Conservation (phyloP, 1,284 basidiomycete species). For the Heliocybe sulcata region DNA sequence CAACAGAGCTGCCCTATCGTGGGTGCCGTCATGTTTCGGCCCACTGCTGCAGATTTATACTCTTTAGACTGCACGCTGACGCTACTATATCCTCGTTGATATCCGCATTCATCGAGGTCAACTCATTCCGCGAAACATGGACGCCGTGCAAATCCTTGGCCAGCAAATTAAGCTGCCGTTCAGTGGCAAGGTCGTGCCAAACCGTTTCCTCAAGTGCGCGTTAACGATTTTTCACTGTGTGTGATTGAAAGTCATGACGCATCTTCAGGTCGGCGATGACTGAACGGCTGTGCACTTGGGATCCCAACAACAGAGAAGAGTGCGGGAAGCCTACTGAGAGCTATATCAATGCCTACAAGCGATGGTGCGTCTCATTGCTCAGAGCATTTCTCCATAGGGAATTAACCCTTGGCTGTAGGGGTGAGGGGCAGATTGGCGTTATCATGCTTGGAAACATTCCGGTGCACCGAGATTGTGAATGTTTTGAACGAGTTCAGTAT, state of each 20-base stretch:
- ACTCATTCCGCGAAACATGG: not conserved
- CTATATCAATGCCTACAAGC: not conserved
- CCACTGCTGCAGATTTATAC: no score
- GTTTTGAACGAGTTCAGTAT: not conserved
- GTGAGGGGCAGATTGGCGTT: conserved; percentile 1
- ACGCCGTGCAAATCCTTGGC: not conserved
- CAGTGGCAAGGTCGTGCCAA: not conserved
- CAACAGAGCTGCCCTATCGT: no score
- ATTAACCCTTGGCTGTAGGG: not conserved
- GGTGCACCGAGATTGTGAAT: not conserved
- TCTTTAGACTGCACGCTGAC: no score
- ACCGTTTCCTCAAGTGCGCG: not conserved
- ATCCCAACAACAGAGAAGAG: not conserved
- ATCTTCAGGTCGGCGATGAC: conserved; percentile 1
- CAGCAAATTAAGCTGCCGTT: not conserved
- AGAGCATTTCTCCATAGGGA: not conserved
- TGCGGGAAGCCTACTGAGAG: not conserved
- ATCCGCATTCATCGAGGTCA: no score
- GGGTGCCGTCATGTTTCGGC: no score
- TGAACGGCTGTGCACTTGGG: conserved; percentile 3
- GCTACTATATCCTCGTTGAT: no score
- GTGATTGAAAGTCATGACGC: not conserved
- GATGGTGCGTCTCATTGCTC: no score
- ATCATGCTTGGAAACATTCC: conserved; percentile 1
- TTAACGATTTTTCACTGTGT: not conserved